Evolutionary conservation across 139 green algal species (phyloP).

Genomic region (Haematococcus sp.): DNA sequence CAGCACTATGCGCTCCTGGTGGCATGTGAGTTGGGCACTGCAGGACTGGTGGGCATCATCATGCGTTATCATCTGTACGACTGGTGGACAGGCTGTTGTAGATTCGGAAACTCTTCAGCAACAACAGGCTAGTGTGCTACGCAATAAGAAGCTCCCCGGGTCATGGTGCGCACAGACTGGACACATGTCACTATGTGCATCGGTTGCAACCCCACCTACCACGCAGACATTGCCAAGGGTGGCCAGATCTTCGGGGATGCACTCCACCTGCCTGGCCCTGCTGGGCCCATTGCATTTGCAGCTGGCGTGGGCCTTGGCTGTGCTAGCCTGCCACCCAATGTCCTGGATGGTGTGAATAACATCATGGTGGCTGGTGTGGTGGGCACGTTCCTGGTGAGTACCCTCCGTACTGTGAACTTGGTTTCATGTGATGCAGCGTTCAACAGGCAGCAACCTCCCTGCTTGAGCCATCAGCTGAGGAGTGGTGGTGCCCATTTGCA

Average conservation of each 20-base stretch:
- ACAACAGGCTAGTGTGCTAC: no score
- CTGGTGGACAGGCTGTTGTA: neutral
- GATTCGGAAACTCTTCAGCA: no score
- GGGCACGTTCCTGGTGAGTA: conserved; percentile 33
- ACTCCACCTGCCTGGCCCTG: conserved; percentile 14
- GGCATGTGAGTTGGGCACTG: conserved; percentile 36
- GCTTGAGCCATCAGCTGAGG: no score
- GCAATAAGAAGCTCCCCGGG: no score
- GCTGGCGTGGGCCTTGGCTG: conserved; percentile 39
- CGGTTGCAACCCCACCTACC: neutral
- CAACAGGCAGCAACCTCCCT: no score
- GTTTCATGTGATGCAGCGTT: no score
- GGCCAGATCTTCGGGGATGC: conserved; percentile 19
- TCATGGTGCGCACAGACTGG: no score
- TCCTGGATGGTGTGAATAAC: conserved; percentile 39
- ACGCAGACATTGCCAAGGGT: conserved; percentile 49
- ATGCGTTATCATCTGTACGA: neutral
- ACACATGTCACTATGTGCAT: no score
- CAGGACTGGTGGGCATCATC: neutral
- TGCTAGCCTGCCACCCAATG: conserved; percentile 26
- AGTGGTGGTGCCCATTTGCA: no score
- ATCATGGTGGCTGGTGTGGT: conserved; percentile 41
- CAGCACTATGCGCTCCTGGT: conserved; percentile 78
- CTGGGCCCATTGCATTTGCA: conserved; percentile 24
- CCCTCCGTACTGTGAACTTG: no score